phyloP scores from a whole-genome alignment of 768 basidiomycete species.

The Filobasidium floriforme region DNA sequence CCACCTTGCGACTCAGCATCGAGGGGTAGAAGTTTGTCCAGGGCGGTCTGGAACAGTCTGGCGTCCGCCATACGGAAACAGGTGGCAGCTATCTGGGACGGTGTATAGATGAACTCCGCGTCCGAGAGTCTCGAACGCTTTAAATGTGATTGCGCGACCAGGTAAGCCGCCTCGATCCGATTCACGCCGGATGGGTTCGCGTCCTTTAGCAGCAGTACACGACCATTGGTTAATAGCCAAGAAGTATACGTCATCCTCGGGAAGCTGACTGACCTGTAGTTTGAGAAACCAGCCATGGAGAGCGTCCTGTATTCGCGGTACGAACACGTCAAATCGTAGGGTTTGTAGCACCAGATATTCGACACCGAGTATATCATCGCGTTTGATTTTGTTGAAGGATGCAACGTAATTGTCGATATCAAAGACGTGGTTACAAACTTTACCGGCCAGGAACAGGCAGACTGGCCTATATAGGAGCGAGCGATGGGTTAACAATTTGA shows the following conservation, averaged over 20 bases:
- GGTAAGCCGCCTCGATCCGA: slow-evolving; percentile 56
- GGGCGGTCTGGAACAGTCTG: background rate
- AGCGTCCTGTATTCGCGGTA: slow-evolving; percentile 45
- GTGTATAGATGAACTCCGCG: slow-evolving; percentile 80
- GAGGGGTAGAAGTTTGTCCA: background rate
- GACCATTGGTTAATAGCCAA: background rate
- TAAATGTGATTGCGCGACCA: slow-evolving; percentile 59
- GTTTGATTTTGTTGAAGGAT: slow-evolving; percentile 70
- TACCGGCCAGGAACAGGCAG: slow-evolving; percentile 86
- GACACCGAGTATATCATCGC: slow-evolving; percentile 80
- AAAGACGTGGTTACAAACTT: slow-evolving; percentile 92
- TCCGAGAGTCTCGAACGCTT: slow-evolving; percentile 81
- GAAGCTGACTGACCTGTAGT: slow-evolving; percentile 33
- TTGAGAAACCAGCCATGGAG: slow-evolving; percentile 41
- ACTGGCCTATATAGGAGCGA: slow-evolving; percentile 62
- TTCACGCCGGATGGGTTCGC: slow-evolving; percentile 55
- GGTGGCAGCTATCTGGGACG: slow-evolving; percentile 86
- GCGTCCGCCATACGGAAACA: slow-evolving; percentile 62
- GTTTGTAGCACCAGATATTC: slow-evolving; percentile 96
- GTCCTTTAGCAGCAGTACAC: slow-evolving; percentile 45
- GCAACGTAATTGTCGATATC: slow-evolving; percentile 75
- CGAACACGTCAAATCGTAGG: slow-evolving; percentile 84
- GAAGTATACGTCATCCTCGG: background rate
- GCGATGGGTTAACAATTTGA: slow-evolving; percentile 11
- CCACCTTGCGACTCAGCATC: background rate